Base-by-base conservation (phyloP, 176 grass and related monocot genomes). In the Cocos nucifera region DNA sequence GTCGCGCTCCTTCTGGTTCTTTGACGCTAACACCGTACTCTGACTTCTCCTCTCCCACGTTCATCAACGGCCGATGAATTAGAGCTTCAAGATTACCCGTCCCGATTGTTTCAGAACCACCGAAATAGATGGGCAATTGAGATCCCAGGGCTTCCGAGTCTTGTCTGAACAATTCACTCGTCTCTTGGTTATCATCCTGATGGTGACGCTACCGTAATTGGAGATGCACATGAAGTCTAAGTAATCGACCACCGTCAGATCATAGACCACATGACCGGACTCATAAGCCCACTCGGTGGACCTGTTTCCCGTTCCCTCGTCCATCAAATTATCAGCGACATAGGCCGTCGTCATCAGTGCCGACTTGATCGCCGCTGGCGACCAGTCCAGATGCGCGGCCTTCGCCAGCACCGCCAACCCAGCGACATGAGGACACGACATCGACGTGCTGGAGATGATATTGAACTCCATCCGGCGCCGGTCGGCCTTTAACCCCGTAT, bases 261-360 rank as follows among this genome's bases (percentile, higher is more conserved):
- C 49, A 48, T 72, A 72, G 57, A 72, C 79, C 16, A 81, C 59
- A 63, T 81, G 79, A 17, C 79, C 79, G 16, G 72, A 58, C 1
- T 72, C 79, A 57, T 75, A 16, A 4, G 56, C 69, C 54, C 56
- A 72, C 15, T 58, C 30, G 12, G 58, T 72, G 15, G 69, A 58
- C 6, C 15, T 14, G 4, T 53, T 58, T 9, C 57, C 58, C 17
- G 69, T 28, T n/a, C 15, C 16, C 30, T 59, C 69, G 49, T 72
- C 69, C 22, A 32, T 24, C 0, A 72, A 27, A 39, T 49, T 58
- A 69, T 82, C 64, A 4, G 68, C 58, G 15, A 57, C 52, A 44
- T 75, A 70, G 4, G 80, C 73, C 2, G 69, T 89, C 2, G 80
- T 89, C 77, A 77, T 89, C 24, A 84, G 22, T 4, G 85, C 73